Percentiles rank a stretch among this genome's conserved stretches.
Evolutionary conservation across 2,329 filamentous ascomycete genomes (phyloP).

Genomic region (Sarocladium strictum): DNA sequence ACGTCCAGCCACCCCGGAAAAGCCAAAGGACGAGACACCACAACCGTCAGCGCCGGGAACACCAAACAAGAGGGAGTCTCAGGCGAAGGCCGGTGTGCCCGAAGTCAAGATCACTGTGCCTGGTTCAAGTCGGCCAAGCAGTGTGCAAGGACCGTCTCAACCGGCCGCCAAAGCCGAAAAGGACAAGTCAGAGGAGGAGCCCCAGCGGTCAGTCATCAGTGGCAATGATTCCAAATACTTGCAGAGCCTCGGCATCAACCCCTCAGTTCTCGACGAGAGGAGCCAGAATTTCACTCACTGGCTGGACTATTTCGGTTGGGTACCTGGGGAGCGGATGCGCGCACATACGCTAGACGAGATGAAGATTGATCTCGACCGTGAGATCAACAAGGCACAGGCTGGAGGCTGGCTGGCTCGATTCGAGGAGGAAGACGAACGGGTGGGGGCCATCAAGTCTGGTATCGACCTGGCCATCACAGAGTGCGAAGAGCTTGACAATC

Average conservation of each 20-base stretch:
- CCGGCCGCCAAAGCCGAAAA: slow-evolving; percentile 14
- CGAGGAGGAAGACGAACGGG: slow-evolving; percentile 82
- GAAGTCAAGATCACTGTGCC: slow-evolving; percentile 54
- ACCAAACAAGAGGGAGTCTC: slow-evolving; percentile 22
- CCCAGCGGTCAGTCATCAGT: slow-evolving; percentile 55
- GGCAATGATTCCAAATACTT: slow-evolving; percentile 77
- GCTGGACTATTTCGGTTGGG: slow-evolving; percentile 85
- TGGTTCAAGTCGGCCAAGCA: slow-evolving; percentile 31
- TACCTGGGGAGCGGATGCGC: slow-evolving; percentile 67
- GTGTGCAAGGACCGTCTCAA: slow-evolving; percentile 27
- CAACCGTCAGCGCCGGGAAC: slow-evolving; percentile 14
- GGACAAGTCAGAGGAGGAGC: slow-evolving; percentile 36
- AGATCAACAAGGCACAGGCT: slow-evolving; percentile 84
- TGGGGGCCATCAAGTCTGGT: slow-evolving; percentile 77
- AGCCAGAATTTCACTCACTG: slow-evolving; percentile 77
- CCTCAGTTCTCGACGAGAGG: slow-evolving; percentile 66
- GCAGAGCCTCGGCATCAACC: slow-evolving; percentile 70
- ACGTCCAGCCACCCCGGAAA: slow-evolving; percentile 17
- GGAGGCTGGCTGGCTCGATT: slow-evolving; percentile 85
- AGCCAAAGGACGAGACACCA: slow-evolving; percentile 15
- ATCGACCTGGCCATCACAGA: slow-evolving; percentile 89
- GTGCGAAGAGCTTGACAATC: slow-evolving; percentile 91
- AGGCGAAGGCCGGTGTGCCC: slow-evolving; percentile 37
- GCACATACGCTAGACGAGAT: slow-evolving; percentile 72
- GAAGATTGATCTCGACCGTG: slow-evolving; percentile 76